Conservation (phyloP, 768 basidiomycete species). For the Megacollybia marginata region DNA sequence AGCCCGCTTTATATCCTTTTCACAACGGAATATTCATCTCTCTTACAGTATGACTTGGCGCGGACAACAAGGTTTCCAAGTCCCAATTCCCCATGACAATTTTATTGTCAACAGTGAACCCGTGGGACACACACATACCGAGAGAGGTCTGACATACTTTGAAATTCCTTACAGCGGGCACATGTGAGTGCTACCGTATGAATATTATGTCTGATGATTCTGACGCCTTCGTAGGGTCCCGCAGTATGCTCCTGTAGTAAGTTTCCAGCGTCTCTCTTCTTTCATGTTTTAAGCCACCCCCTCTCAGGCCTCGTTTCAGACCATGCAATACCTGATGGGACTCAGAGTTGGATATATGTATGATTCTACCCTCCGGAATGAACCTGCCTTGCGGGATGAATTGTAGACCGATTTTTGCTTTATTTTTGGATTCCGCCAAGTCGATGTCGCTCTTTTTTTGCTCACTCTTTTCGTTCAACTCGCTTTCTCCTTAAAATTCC, state of each 20-base stretch:
- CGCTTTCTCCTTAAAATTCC: no score
- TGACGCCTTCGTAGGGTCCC: slow-evolving; percentile 39
- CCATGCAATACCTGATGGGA: slow-evolving; percentile 41
- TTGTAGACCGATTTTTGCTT: not conserved
- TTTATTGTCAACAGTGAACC: slow-evolving; percentile 66
- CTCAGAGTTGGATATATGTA: no score
- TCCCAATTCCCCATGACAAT: slow-evolving; percentile 53
- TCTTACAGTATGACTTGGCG: slow-evolving; percentile 27
- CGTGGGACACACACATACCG: slow-evolving; percentile 54
- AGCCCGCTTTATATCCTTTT: not conserved
- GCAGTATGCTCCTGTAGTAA: slow-evolving; percentile 54
- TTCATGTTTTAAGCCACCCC: slow-evolving; percentile 3
- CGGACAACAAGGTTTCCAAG: slow-evolving; percentile 68
- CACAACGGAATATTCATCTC: not conserved
- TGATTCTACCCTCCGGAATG: not conserved
- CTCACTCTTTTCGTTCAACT: no score
- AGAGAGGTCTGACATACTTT: slow-evolving; percentile 59
- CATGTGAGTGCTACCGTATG: slow-evolving; percentile 38
- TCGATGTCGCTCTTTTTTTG: no score
- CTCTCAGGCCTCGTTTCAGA: slow-evolving; percentile 58
- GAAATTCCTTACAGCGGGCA: slow-evolving; percentile 68
- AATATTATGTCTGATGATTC: not conserved
- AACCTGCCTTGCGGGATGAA: not conserved
- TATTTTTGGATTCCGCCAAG: no score
- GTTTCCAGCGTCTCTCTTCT: slow-evolving; percentile 10